phyloP scores from a whole-genome alignment of 805 yeast species.

The Yarrowia sp. region DNA sequence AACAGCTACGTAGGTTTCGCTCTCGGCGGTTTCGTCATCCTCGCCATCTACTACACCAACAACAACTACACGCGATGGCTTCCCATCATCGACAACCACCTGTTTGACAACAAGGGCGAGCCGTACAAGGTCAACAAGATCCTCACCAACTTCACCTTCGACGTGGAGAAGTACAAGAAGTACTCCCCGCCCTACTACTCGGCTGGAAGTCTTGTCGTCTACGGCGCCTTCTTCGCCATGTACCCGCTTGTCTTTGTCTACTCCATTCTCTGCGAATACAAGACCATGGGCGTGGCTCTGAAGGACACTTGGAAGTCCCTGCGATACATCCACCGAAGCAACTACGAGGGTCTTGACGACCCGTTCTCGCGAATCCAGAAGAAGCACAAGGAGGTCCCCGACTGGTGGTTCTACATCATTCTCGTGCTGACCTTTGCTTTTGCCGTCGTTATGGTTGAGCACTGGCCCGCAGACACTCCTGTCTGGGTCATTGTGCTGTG shows the following conservation, averaged over 20 bases:
- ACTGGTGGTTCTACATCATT: slow-evolving; percentile 61
- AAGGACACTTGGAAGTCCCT: neutral
- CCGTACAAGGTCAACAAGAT: neutral
- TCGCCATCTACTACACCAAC: slow-evolving; percentile 48
- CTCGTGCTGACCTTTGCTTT: slow-evolving; percentile 46
- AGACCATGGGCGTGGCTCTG: neutral
- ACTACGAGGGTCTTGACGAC: slow-evolving; percentile 29
- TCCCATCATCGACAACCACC: slow-evolving; percentile 54
- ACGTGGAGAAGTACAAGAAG: neutral
- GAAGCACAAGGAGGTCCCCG: slow-evolving; percentile 66
- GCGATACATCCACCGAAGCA: neutral
- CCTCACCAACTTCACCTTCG: neutral
- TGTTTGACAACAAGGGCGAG: slow-evolving; percentile 43
- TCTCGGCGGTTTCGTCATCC: neutral
- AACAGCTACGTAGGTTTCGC: neutral
- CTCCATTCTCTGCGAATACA: neutral
- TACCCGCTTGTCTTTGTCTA: neutral
- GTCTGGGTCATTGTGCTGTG: slow-evolving; percentile 61
- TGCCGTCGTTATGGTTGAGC: slow-evolving; percentile 34
- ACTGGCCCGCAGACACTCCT: slow-evolving; percentile 51
- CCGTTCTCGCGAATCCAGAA: slow-evolving; percentile 43
- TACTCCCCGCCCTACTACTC: slow-evolving; percentile 49
- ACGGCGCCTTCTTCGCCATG: neutral
- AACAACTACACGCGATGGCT: slow-evolving; percentile 59
- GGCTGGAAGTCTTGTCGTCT: slow-evolving; percentile 42